Base-by-base conservation (phyloP, 768 basidiomycete genomes). In the Amanita brunnescens region DNA sequence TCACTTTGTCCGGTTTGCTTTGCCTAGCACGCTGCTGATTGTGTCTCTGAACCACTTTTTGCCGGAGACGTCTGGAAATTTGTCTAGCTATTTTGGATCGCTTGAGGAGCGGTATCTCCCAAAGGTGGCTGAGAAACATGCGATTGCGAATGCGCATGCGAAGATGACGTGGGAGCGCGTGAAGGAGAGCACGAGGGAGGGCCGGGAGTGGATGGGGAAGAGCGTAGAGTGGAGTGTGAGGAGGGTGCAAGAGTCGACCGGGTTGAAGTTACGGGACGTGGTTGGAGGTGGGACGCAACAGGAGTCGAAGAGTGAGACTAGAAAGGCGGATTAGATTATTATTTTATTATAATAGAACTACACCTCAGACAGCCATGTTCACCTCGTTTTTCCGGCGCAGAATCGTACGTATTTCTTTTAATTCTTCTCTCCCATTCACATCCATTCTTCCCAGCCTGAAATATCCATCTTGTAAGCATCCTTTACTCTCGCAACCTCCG, bases 41-140 rank as follows among this genome's bases (percentile, higher is more conserved):
- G 62, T 78, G 53, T 82, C 93, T 24, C 71, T 85, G 40, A 72
- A 80, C 50, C 83, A 94, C 65, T 94, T 96, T 80, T 80, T 96
- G 37, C 95, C 95, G 3, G 75, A 85, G 63, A 89, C 90, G 5
- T 76, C 86, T 2, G 58, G 66, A 50, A 93, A 93, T 61, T 66
- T 94, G 57, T 72, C 76, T 9, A 63, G 59, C 2, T 91, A 89
- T 70, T 63, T 83, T 41, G 77, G 77, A 32, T 72, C 74, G 10
- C 70, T 94, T 42, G 93, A 96, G 66, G 79, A 83, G 18, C 63
- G 64, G 1, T 81, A 91, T 63, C 69, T 81, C 59, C 93, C 93
- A 1, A 64, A 68, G 0, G 54, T 91, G 6, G 83, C 89, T 1
- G 70, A 83, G 57, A 79, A 80, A 55, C 86, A 91, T 61, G 77